A percentile compares a stretch with the other conserved stretches of the same genome.
Evolutionary conservation across 148 eudicot species (phyloP).

Genomic region (Camellia lanceoleosa): DNA sequence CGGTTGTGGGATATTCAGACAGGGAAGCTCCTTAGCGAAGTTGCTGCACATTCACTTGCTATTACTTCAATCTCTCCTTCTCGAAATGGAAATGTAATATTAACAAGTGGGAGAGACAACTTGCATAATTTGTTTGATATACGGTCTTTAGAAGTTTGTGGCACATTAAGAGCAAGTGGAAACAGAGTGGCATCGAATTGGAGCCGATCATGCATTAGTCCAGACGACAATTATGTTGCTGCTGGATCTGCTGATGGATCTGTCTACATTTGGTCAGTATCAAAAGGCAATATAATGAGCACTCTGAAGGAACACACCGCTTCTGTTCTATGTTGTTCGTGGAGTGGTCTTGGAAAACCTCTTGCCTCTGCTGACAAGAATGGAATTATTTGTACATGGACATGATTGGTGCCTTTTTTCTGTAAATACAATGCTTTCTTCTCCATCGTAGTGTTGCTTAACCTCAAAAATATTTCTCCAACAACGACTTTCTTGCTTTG

Average conservation of each 20-base stretch:
- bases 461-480: background rate
- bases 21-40: constrained; percentile 79
- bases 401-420: constrained; percentile 26
- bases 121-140: constrained; percentile 82
- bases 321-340: constrained; percentile 75
- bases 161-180: constrained; percentile 66
- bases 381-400: constrained; percentile 78
- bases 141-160: constrained; percentile 73
- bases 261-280: constrained; percentile 73
- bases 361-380: constrained; percentile 80
- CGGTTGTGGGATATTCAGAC: constrained; percentile 85
- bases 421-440: constrained; percentile 6
- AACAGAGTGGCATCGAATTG: constrained; percentile 82
- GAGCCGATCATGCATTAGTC: constrained; percentile 92
- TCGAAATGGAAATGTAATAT: constrained; percentile 63
- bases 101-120: constrained; percentile 94
- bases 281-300: constrained; percentile 56
- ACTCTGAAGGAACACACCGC: constrained; percentile 76
- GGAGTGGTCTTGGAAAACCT: constrained; percentile 86
- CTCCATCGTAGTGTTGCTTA: background rate
- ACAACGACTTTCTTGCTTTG: background rate
- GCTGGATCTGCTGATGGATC: constrained; percentile 98
- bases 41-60: constrained; percentile 82
- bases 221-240: constrained; percentile 85
- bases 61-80: constrained; percentile 76